Evolutionary conservation across 257 asterid genomes (phyloP).

Genomic region (Capsicum rhomboideum): DNA sequence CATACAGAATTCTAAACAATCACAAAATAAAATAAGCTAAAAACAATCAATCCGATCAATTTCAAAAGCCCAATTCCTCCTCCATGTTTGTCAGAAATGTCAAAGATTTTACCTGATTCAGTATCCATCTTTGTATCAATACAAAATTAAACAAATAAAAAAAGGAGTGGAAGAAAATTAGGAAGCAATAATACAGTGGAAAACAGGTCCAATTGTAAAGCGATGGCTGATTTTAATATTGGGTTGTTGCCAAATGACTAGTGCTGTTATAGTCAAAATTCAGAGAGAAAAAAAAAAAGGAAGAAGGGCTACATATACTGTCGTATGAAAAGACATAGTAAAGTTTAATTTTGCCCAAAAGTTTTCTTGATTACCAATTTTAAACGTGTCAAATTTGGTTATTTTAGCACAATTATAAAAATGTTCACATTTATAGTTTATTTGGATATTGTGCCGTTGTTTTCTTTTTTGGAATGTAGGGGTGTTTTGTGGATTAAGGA

Average conservation of each 20-base stretch:
- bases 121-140: background rate
- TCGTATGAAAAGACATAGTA: background rate
- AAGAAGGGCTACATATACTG: background rate
- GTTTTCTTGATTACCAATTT: background rate
- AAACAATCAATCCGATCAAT: background rate
- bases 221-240: background rate
- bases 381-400: background rate
- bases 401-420: background rate
- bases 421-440: background rate
- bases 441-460: background rate
- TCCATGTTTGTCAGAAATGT: too few species aligned
- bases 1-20: too few species aligned
- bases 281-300: background rate
- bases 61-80: too few species aligned
- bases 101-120: conserved; percentile 3
- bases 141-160: background rate
- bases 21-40: background rate
- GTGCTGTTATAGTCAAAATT: background rate
- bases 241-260: background rate
- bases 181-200: background rate
- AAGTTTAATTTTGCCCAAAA: background rate
- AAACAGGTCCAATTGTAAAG: background rate
- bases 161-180: too few species aligned
- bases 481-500: too few species aligned
- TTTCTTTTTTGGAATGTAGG: background rate